These are phyloP conservation scores for Monosporascus ibericus DNA, from an alignment of 2,329 filamentous ascomycete genomes.

Conservation along the genomic window DNA sequence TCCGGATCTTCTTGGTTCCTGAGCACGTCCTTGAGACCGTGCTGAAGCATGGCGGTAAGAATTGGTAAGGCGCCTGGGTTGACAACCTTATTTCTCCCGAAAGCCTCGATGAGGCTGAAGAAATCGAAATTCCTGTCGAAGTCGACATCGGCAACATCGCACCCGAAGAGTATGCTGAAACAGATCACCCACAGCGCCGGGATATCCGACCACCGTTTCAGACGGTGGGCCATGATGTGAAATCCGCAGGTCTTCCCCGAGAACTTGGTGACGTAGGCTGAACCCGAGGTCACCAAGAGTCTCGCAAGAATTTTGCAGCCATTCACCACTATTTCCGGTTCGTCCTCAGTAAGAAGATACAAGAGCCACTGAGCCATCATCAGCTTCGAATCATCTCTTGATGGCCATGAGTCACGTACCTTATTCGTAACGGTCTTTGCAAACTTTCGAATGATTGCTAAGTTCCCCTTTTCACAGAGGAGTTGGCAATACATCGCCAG, in stretches of 20 bases:
- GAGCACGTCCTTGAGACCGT: conserved; percentile 67
- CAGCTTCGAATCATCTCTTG: conserved; percentile 23
- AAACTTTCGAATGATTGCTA: conserved; percentile 73
- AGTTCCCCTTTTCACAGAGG: conserved; percentile 66
- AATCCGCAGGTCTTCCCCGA: conserved; percentile 80
- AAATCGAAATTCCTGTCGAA: conserved; percentile 69
- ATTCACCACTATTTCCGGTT: conserved; percentile 74
- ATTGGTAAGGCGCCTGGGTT: conserved; percentile 76
- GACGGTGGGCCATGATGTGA: conserved; percentile 70
- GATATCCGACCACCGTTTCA: conserved; percentile 86
- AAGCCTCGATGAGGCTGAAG: conserved; percentile 66
- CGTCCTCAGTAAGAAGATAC: conserved; percentile 81
- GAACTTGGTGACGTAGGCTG: conserved; percentile 79
- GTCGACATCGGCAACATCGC: conserved; percentile 69
- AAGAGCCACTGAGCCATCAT: conserved; percentile 66
- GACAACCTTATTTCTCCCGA: conserved; percentile 61
- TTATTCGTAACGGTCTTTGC: conserved; percentile 93
- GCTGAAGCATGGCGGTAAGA: conserved; percentile 80
- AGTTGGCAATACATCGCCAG: conserved; percentile 72
- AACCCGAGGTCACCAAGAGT: conserved; percentile 75
- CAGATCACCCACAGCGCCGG: conserved; percentile 81
- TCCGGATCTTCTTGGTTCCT: conserved; percentile 55
- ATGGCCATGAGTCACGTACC: conserved; percentile 41
- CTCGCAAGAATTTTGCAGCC: conserved; percentile 79
- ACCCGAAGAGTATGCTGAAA: conserved; percentile 81